Conservation (phyloP, 768 basidiomycete genomes). For the Lactifluus piperatus region DNA sequence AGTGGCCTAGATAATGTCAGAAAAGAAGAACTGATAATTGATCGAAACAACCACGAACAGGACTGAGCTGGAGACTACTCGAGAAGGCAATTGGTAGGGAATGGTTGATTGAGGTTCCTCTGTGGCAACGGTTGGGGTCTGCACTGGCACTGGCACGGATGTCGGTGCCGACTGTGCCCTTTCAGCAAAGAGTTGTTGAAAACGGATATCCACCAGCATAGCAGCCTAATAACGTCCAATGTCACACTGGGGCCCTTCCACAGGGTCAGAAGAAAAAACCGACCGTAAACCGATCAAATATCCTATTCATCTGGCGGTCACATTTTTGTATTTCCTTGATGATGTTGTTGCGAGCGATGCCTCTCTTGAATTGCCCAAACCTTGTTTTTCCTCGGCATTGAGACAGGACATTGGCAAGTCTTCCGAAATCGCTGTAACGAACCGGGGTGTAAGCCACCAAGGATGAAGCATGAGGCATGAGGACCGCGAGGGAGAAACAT, state of each 20-base stretch:
- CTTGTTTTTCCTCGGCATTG: conserved; percentile 3
- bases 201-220: conserved; percentile 7
- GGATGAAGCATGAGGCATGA: too few relatives aligned
- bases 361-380: conserved; percentile 9
- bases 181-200: conserved; percentile 2
- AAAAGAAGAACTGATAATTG: neutral
- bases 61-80: neutral
- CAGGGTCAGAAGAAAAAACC: neutral
- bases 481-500: neutral
- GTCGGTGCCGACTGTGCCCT: neutral
- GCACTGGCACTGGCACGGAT: neutral
- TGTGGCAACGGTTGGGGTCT: neutral
- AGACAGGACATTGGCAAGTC: neutral
- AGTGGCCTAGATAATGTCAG: conserved; percentile 3
- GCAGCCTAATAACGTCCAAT: neutral
- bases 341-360: conserved; percentile 6
- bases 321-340: conserved; percentile 3
- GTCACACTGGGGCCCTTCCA: neutral
- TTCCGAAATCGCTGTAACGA: neutral
- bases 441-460: neutral
- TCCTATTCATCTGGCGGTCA: conserved; percentile 10
- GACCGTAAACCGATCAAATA: conserved; percentile 11
- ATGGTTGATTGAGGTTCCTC: neutral
- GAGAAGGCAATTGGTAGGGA: neutral
- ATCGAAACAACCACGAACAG: neutral